A percentile compares a stretch with the other conserved stretches of the same genome.
phyloP scores from a whole-genome alignment of 1,284 basidiomycete genomes.

The Phlebopus sp. region DNA sequence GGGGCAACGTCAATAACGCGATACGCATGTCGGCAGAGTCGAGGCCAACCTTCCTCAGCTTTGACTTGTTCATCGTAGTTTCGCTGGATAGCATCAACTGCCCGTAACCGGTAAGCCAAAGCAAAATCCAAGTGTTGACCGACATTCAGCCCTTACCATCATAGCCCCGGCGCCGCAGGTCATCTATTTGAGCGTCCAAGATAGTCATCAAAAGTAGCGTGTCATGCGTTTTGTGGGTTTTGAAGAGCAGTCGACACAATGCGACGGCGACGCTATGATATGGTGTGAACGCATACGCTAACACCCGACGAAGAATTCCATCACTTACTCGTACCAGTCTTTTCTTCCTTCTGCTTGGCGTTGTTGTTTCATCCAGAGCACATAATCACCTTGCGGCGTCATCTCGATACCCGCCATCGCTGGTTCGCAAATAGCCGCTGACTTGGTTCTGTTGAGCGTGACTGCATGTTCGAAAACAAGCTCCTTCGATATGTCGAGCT shows the following conservation, averaged over 20 bases:
- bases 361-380: slow-evolving; percentile 9
- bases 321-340: slow-evolving; percentile 15
- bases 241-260: slow-evolving; percentile 21
- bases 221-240: slow-evolving; percentile 17
- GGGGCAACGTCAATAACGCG: background rate
- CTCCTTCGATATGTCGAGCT: slow-evolving; percentile 11
- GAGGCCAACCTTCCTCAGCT: background rate
- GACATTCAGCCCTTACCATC: slow-evolving; percentile 5
- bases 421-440: background rate
- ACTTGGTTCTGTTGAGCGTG: background rate
- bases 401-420: slow-evolving; percentile 4
- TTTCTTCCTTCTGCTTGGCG: background rate
- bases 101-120: background rate
- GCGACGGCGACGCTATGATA: slow-evolving; percentile 19
- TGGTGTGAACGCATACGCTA: slow-evolving; percentile 3
- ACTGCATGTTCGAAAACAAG: slow-evolving; percentile 8
- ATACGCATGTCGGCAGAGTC: background rate
- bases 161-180: slow-evolving; percentile 12
- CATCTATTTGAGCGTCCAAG: slow-evolving; percentile 7
- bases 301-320: background rate
- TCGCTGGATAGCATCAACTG: background rate
- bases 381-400: slow-evolving; percentile 1
- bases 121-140: background rate
- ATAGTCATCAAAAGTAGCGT: slow-evolving; percentile 18
- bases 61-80: background rate